Conservation (phyloP, 805 yeast species). For the Sungouiozyma intestinalis region DNA sequence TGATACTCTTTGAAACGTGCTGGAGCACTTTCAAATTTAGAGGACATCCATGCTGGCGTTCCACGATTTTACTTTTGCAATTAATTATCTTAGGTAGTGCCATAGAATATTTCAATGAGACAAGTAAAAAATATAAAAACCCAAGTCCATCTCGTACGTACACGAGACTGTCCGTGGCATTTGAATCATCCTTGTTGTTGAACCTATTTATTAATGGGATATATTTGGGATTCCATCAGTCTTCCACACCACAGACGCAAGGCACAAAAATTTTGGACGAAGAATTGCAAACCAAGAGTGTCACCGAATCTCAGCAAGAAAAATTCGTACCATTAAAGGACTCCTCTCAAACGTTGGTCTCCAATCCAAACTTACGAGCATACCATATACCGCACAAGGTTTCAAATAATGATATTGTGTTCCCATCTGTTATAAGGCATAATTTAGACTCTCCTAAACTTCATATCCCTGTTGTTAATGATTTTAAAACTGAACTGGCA, state of each 20-base stretch:
- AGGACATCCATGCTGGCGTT: background rate
- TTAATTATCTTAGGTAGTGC: slow-evolving; percentile 13
- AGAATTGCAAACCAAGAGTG: background rate
- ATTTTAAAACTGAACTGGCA: background rate
- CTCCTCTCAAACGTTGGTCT: slow-evolving; percentile 27
- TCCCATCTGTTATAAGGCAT: slow-evolving; percentile 22
- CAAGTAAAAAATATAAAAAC: slow-evolving; percentile 4
- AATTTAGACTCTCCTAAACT: slow-evolving; percentile 5
- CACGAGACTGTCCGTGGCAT: slow-evolving; percentile 8
- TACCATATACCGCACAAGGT: background rate
- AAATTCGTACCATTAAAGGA: slow-evolving; percentile 21
- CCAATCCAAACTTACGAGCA: slow-evolving; percentile 4
- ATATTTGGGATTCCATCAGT: slow-evolving; percentile 7
- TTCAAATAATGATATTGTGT: slow-evolving; percentile 13
- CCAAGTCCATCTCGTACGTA: slow-evolving; percentile 5
- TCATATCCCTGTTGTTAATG: background rate
- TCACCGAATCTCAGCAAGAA: slow-evolving; percentile 3
- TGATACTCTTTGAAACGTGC: slow-evolving; percentile 1
- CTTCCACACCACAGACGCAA: background rate
- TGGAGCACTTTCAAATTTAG: background rate
- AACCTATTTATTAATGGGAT: slow-evolving; percentile 16
- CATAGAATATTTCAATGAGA: slow-evolving; percentile 13
- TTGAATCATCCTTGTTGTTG: slow-evolving; percentile 14
- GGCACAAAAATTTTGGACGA: too few species aligned
- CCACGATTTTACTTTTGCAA: slow-evolving; percentile 8